Evolutionary conservation across 371 early-diverging fungal genomes (phyloP).

Genomic region (Haplosporangium sp.): DNA sequence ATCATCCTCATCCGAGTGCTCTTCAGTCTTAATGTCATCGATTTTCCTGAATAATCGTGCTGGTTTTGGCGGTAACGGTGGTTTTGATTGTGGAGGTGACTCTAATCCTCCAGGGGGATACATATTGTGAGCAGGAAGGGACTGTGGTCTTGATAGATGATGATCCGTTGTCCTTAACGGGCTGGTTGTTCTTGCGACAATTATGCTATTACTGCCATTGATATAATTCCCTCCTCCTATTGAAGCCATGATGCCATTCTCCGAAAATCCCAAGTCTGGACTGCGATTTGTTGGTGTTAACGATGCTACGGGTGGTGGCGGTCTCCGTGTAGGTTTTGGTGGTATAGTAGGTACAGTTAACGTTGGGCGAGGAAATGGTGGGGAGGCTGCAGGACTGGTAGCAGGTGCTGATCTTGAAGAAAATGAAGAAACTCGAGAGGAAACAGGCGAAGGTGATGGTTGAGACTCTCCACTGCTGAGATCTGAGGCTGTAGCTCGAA

Average conservation of each 20-base stretch:
- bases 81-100: slow-evolving; percentile 40
- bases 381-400: slow-evolving; percentile 15
- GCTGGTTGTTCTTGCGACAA: not conserved
- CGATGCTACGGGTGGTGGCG: slow-evolving; percentile 25
- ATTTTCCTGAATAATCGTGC: slow-evolving; percentile 43
- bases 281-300: slow-evolving; percentile 27
- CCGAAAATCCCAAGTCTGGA: slow-evolving; percentile 32
- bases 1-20: slow-evolving; percentile 39
- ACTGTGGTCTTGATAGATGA: slow-evolving; percentile 21
- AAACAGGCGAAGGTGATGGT: slow-evolving; percentile 27
- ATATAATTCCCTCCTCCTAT: slow-evolving; percentile 7
- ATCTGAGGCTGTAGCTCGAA: slow-evolving; percentile 30
- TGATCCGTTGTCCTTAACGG: slow-evolving; percentile 13
- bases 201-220: slow-evolving; percentile 1
- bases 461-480: slow-evolving; percentile 21
- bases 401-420: slow-evolving; percentile 8
- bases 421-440: slow-evolving; percentile 30
- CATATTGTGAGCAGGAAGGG: slow-evolving; percentile 23
- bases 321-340: slow-evolving; percentile 43
- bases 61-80: slow-evolving; percentile 51
- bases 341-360: slow-evolving; percentile 30
- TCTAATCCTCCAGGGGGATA: slow-evolving; percentile 10
- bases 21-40: slow-evolving; percentile 24
- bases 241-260: slow-evolving; percentile 29
- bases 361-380: slow-evolving; percentile 14